Conservation (phyloP, 2,329 filamentous ascomycete genomes). For the Boeremia exigua region DNA sequence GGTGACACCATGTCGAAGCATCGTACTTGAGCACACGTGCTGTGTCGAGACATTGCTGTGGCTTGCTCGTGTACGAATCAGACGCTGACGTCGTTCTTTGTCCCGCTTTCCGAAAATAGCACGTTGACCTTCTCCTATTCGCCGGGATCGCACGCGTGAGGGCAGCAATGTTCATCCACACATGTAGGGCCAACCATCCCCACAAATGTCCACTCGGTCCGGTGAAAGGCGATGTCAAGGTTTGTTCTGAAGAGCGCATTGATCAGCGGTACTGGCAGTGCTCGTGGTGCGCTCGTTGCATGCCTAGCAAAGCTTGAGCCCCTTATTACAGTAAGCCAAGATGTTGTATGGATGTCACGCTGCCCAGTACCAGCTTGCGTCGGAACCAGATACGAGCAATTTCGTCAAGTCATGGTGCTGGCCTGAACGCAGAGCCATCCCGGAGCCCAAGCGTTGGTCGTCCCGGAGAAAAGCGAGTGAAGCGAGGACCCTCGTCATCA, state of each 20-base stretch:
- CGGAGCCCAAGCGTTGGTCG: constrained; percentile 1
- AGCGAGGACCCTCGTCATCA: constrained; percentile 3
- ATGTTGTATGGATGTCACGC: background rate
- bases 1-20: background rate
- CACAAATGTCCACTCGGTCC: constrained; percentile 5
- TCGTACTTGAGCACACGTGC: background rate
- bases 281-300: background rate
- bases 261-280: background rate
- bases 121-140: background rate
- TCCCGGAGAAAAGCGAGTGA: constrained; percentile 1
- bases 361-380: background rate
- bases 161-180: constrained; percentile 9
- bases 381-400: constrained; percentile 2
- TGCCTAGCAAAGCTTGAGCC: constrained; percentile 9
- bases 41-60: background rate
- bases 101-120: constrained; percentile 16
- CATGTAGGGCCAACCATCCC: background rate
- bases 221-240: background rate
- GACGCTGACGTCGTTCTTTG: constrained; percentile 1
- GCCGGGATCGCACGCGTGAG: constrained; percentile 3
- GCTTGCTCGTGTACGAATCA: constrained; percentile 9
- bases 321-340: background rate
- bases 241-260: background rate
- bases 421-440: background rate
- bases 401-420: constrained; percentile 6